Base-by-base conservation (phyloP, 495 filamentous ascomycete genomes). In the Rhizodiscina lignyota region DNA sequence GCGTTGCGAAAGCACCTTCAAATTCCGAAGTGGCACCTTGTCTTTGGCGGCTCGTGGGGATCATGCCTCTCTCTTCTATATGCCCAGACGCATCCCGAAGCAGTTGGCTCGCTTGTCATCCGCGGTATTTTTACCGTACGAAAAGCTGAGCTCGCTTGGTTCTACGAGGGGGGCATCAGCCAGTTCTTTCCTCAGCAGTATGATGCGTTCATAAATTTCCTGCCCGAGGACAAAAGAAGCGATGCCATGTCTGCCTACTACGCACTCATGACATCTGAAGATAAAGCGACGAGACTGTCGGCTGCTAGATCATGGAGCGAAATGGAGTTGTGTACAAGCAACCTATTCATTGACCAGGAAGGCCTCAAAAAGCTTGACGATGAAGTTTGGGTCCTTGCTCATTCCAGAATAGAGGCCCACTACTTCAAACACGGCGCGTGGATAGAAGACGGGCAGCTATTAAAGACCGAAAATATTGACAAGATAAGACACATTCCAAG, bases 11-110 rank as follows among this genome's bases (percentile, higher is more conserved):
- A 38, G 18, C 60, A 64, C 35, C 40, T 62, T n/a, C 38, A 43
- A 1, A 56, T 64, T 29, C 20, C 39, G 11, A 63, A 61, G 44
- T 66, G 61, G 61, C 40, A 49, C 24, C 45, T 64, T 15, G 52
- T 65, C n/a, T 67, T 62, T 41, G 63, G 63, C 32, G 63, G 63
- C 1, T 63, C 59, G 2, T 66, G 63, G 63, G 63, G 63, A 32
- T 55, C 55, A 1, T 58, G 59, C 1, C 52, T 67, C 6, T 45
- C 58, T 0, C 44, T 67, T 11, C 43, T 53, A 24, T 65, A 65
- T 41, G 45, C 63, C 4, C 44, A 64, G 42, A 45, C 53, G 8
- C 47, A 61, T 27, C 59, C 63, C 2, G 52, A 58, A 2, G 35
- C 36, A 6, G 53, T 59, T 0, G 34, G 53, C 0, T 48, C 54